Conservation (phyloP, 2,329 filamentous ascomycete genomes). For the Phialocephala subalpina region DNA sequence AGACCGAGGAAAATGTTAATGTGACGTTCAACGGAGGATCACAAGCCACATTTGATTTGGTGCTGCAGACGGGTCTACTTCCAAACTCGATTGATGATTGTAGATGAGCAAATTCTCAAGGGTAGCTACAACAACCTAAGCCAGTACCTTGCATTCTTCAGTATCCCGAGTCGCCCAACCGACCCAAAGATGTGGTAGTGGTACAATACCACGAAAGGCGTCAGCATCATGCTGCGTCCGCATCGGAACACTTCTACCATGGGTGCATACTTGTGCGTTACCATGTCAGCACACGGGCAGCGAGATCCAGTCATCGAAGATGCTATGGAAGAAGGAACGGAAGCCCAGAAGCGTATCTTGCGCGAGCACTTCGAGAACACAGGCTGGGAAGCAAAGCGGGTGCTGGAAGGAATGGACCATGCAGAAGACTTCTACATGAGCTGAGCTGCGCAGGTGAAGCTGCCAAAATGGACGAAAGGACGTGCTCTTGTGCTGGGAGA, state of each 20-base stretch:
- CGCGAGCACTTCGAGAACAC: neutral
- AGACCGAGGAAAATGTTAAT: too few relatives aligned
- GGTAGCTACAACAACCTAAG: too few relatives aligned
- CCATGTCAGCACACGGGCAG: neutral
- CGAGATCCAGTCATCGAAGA: neutral
- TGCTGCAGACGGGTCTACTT: too few relatives aligned
- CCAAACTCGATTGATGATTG: too few relatives aligned
- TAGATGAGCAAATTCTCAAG: too few relatives aligned
- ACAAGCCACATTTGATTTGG: too few relatives aligned
- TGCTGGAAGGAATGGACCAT: slow-evolving; percentile 22
- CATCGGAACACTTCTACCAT: neutral
- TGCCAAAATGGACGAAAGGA: slow-evolving; percentile 17
- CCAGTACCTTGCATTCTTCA: too few relatives aligned
- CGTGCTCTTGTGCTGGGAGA: slow-evolving; percentile 30
- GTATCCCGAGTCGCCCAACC: too few relatives aligned
- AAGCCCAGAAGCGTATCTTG: neutral
- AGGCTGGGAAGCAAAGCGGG: slow-evolving; percentile 2
- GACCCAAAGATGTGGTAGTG: neutral
- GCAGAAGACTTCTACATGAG: slow-evolving; percentile 30
- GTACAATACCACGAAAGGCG: neutral
- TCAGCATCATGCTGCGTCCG: neutral
- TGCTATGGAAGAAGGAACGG: neutral
- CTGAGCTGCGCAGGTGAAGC: slow-evolving; percentile 22
- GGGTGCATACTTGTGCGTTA: neutral
- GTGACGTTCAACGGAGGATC: too few relatives aligned